Conservation (phyloP, 2,329 filamentous ascomycete species). For the Bipolaris sorokiniana region DNA sequence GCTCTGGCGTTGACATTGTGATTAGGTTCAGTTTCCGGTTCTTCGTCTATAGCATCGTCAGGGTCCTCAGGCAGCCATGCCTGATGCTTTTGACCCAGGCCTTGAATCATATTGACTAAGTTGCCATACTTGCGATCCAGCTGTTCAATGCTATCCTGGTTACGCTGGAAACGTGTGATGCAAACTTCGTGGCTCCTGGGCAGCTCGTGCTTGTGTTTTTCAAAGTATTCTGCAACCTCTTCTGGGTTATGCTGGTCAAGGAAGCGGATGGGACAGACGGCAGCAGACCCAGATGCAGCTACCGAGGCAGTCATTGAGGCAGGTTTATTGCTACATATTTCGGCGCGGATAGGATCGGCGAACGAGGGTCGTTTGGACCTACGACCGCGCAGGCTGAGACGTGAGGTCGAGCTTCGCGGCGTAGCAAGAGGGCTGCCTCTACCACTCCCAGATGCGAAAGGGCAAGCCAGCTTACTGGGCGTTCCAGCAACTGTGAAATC, state of each 20-base stretch:
- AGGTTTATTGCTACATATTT: slow-evolving; percentile 50
- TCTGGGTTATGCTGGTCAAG: slow-evolving; percentile 91
- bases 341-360: slow-evolving; percentile 51
- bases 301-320: slow-evolving; percentile 57
- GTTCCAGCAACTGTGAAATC: slow-evolving; percentile 89
- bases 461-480: slow-evolving; percentile 79
- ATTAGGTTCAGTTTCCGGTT: slow-evolving; percentile 55
- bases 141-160: slow-evolving; percentile 82
- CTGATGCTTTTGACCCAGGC: slow-evolving; percentile 84
- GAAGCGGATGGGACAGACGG: slow-evolving; percentile 90
- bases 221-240: slow-evolving; percentile 91
- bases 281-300: slow-evolving; percentile 46
- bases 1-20: slow-evolving; percentile 52
- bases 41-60: slow-evolving; percentile 56
- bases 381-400: slow-evolving; percentile 43
- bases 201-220: slow-evolving; percentile 93
- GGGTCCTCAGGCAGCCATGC: slow-evolving; percentile 74
- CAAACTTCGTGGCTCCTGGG: slow-evolving; percentile 93
- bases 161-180: slow-evolving; percentile 85
- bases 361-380: slow-evolving; percentile 52
- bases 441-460: slow-evolving; percentile 67
- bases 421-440: slow-evolving; percentile 54
- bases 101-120: slow-evolving; percentile 92
- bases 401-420: slow-evolving; percentile 50
- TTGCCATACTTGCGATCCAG: slow-evolving; percentile 94